These are phyloP conservation scores for Rhynchospora breviuscula DNA, from an alignment of 176 grass and related monocot species.

Conservation along the genomic window DNA sequence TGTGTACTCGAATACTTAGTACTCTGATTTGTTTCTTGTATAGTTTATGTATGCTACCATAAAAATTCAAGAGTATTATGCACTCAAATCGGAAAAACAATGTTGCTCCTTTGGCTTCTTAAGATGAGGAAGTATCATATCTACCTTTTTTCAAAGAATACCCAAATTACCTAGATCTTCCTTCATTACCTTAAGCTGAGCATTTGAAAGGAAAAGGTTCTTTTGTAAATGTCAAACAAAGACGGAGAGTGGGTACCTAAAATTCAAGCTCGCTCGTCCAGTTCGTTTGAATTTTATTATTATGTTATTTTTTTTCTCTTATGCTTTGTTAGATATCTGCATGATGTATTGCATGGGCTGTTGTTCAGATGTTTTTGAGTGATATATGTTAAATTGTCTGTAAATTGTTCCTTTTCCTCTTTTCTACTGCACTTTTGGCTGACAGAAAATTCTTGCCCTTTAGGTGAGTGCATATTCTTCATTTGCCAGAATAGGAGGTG, in stretches of 20 bases:
- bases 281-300: too few species aligned
- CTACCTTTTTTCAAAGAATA: neutral
- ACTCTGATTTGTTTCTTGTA: neutral
- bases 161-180: neutral
- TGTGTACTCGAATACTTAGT: neutral
- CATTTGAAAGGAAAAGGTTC: neutral
- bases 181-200: neutral
- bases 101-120: neutral
- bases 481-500: conserved; percentile 73
- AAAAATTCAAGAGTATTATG: neutral
- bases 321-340: neutral
- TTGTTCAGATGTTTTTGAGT: neutral
- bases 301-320: neutral
- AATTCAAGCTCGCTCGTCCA: too few species aligned
- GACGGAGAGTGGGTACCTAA: too few species aligned
- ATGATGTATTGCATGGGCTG: neutral
- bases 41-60: neutral
- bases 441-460: conserved; percentile 22
- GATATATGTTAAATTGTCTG: neutral
- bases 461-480: conserved; percentile 99
- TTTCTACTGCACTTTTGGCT: conserved; percentile 7
- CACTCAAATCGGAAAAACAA: neutral
- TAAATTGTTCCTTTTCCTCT: neutral
- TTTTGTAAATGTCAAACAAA: neutral
- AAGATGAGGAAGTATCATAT: neutral